These are phyloP conservation scores for Olyra latifolia DNA, from an alignment of 176 grass and related monocot genomes.

Conservation along the genomic window DNA sequence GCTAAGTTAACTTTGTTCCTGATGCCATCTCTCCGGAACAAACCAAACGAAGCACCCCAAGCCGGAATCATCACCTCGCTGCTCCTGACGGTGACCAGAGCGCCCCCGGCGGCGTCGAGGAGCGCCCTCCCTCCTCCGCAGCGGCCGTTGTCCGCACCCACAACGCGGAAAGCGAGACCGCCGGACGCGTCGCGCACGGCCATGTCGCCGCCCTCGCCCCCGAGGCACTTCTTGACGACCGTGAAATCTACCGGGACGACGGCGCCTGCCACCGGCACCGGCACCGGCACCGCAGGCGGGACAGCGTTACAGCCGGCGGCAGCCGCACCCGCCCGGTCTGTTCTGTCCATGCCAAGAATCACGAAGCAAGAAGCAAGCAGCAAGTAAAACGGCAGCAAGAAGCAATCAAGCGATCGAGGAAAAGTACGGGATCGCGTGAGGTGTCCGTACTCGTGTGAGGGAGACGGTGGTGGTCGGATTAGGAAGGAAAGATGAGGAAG, in stretches of 20 bases:
- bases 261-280: constrained; percentile 18
- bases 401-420: not conserved
- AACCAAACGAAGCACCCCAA: not conserved
- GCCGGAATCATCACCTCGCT: constrained; percentile 42
- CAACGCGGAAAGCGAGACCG: constrained; percentile 39
- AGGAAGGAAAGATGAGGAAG: not conserved
- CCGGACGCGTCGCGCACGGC: constrained; percentile 44
- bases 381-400: not conserved
- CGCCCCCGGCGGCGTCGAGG: constrained; percentile 42
- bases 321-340: not conserved
- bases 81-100: constrained; percentile 45
- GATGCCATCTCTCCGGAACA: not conserved
- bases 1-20: not conserved
- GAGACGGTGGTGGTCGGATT: not conserved
- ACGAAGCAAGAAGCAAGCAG: not conserved
- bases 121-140: constrained; percentile 32
- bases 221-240: constrained; percentile 47
- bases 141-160: not conserved
- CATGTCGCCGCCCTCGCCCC: constrained; percentile 28
- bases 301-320: not conserved
- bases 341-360: constrained; percentile 19
- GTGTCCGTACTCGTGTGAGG: not conserved
- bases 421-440: not conserved
- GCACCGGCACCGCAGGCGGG: not conserved
- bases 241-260: constrained; percentile 59